phyloP scores from a whole-genome alignment of 2,329 filamentous ascomycete species.

The Cercospora zeina region DNA sequence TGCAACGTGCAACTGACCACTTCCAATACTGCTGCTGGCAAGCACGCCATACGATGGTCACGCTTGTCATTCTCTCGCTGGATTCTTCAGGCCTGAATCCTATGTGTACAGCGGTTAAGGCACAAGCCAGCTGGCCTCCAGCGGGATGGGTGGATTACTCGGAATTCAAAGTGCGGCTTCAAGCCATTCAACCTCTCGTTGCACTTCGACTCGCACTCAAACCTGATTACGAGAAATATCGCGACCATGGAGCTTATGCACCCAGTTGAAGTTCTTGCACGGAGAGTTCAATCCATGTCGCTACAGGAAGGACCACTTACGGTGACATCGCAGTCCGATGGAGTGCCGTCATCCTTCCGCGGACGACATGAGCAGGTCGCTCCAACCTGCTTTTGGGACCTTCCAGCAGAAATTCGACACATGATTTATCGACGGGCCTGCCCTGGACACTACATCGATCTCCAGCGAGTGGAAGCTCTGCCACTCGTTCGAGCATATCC shows the following conservation, averaged over 20 bases:
- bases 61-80: not conserved
- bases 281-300: not conserved
- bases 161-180: not conserved
- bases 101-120: not conserved
- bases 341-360: not conserved
- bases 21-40: not conserved
- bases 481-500: not conserved
- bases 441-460: not conserved
- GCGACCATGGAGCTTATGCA: not conserved
- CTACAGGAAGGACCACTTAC: not conserved
- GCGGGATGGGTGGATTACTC: not conserved
- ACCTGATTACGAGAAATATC: not conserved
- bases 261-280: not conserved
- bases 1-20: not conserved
- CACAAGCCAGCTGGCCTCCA: not conserved
- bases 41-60: not conserved
- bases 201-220: not conserved
- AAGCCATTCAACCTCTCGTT: not conserved
- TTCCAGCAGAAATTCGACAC: not conserved
- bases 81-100: not conserved
- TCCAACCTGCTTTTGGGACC: slow-evolving; percentile 4
- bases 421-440: not conserved
- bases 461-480: not conserved
- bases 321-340: not conserved
- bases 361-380: not conserved